These are phyloP conservation scores for Blastomyces silverae DNA, from an alignment of 2,329 filamentous ascomycete species.

Conservation along the genomic window DNA sequence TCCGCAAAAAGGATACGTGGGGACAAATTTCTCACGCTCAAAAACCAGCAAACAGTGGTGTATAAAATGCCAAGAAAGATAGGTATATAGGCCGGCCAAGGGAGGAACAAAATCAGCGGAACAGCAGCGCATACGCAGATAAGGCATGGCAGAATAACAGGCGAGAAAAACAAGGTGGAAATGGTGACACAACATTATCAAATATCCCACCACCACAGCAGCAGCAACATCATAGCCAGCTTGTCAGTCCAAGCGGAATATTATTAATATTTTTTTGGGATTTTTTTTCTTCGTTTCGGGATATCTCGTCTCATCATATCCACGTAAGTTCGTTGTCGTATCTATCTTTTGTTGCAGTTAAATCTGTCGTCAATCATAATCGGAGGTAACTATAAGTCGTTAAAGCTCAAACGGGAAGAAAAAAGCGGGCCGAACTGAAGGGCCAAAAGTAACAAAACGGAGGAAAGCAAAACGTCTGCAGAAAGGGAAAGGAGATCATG, in stretches of 20 bases:
- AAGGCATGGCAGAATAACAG: not conserved
- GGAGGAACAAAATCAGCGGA: not conserved
- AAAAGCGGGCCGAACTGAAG: not conserved
- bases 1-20: not conserved
- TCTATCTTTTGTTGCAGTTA: slow-evolving; percentile 1
- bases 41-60: not conserved
- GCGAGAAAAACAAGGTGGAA: not conserved
- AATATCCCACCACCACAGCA: not conserved
- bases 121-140: not conserved
- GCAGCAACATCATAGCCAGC: not conserved
- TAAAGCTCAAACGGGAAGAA: too few species aligned
- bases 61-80: not conserved
- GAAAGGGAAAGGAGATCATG: not conserved
- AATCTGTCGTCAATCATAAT: not conserved
- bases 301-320: not conserved
- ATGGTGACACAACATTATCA: not conserved
- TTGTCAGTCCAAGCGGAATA: not conserved
- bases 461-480: not conserved
- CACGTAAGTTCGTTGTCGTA: not conserved
- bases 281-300: not conserved
- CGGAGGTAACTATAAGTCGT: not conserved
- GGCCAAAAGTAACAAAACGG: not conserved
- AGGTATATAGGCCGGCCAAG: not conserved
- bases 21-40: not conserved
- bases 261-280: not conserved